Conservation (phyloP, 2,329 filamentous ascomycete genomes). For the Exophiala oligosperma region DNA sequence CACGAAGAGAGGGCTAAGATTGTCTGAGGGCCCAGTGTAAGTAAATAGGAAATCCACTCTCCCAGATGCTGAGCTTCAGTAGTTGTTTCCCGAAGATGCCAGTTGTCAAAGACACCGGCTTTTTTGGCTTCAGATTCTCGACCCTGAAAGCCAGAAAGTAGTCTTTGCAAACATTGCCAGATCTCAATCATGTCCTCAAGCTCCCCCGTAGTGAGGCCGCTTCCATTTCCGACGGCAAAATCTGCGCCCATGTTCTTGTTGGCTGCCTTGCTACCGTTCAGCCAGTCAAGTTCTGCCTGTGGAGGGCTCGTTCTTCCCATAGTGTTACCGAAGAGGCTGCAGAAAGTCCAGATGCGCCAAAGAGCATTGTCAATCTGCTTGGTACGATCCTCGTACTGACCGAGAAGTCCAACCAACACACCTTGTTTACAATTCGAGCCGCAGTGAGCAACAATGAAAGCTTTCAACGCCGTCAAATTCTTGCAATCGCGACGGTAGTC, state of each 20-base stretch:
- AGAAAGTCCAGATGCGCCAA: slow-evolving; percentile 68
- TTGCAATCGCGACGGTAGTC: slow-evolving; percentile 45
- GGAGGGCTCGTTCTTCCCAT: slow-evolving; percentile 59
- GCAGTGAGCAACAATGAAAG: slow-evolving; percentile 57
- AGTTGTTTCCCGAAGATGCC: slow-evolving; percentile 28
- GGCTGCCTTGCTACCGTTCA: slow-evolving; percentile 56
- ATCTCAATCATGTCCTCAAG: slow-evolving; percentile 66
- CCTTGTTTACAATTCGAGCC: slow-evolving; percentile 57
- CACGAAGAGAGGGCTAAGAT: slow-evolving; percentile 53
- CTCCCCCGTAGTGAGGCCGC: slow-evolving; percentile 55
- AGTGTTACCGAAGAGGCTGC: slow-evolving; percentile 59
- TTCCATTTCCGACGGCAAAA: slow-evolving; percentile 59
- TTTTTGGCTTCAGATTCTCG: slow-evolving; percentile 55
- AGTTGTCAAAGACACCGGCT: slow-evolving; percentile 55
- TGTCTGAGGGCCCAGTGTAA: slow-evolving; percentile 59
- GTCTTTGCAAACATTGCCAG: slow-evolving; percentile 60
- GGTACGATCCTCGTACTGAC: slow-evolving; percentile 45
- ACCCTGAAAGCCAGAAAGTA: slow-evolving; percentile 58
- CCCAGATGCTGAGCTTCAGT: slow-evolving; percentile 56
- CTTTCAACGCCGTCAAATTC: slow-evolving; percentile 56
- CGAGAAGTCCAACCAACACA: slow-evolving; percentile 55
- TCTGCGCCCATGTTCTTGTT: slow-evolving; percentile 51
- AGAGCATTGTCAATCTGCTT: slow-evolving; percentile 61
- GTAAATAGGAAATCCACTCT: slow-evolving; percentile 62
- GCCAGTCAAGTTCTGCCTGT: slow-evolving; percentile 62